Evolutionary conservation across 2,329 filamentous ascomycete genomes (phyloP), one percentile per base, ranked within the genome.

Genomic region (Ophiostoma perfectum): DNA sequence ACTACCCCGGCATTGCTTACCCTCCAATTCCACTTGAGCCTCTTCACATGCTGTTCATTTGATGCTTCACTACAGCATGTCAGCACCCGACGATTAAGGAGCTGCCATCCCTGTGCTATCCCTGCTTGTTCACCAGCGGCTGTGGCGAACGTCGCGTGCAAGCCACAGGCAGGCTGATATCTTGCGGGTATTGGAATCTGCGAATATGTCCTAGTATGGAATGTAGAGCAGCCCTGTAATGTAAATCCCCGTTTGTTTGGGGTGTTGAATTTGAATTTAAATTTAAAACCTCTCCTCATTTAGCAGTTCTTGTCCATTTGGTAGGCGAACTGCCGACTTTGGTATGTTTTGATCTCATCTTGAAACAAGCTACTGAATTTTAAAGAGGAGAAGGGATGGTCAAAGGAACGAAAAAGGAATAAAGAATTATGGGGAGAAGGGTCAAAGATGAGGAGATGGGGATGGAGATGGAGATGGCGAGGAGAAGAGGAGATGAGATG

Each of bases 291-390:
- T 27, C 27, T 2, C 27, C 27, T 27, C 27, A 27, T 27, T 27
- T 1, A 27, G 27, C 27, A 27, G 27, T 27, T 27, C 27, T 27
- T 2, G 27, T 27, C 2, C 27, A 27, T 27, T 27, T 27, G 2
- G 55, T 60, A 39, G 39, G 27, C 18, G 12, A 63, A 63, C 63
- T 44, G 63, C 63, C 63, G 63, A 27, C 42, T 45, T 45, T 44
- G 63, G 27, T 47, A 47, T 64, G 63, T 64, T 47, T 64, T 41
- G 60, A 64, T 45, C 63, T 44, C 63, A 64, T 36, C 63, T 12
- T 64, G 63, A 64, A 64, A 64, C 63, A 38, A 64, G 63, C 63
- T 64, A 64, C 62, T 64, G 62, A 41, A 18, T 64, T 14, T 42
- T 44, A 64, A 44, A 64, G 41, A 44, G 62, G 62, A 64, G 39